Percentiles rank a stretch among this genome's conserved stretches.
These are phyloP conservation scores for Termitomyces sp. DNA, from an alignment of 768 basidiomycete species.

Conservation along the genomic window DNA sequence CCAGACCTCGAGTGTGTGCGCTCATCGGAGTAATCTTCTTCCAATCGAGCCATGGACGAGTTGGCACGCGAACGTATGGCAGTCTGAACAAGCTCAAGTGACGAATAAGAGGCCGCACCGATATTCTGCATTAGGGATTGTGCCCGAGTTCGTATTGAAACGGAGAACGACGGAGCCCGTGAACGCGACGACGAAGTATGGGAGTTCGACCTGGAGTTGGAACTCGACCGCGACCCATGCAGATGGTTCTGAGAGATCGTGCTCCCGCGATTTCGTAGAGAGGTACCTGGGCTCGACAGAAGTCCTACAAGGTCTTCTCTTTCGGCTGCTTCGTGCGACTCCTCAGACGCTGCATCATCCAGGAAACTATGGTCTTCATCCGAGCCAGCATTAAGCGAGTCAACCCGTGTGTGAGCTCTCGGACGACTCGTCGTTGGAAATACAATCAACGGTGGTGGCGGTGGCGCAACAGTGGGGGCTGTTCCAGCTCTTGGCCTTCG, in stretches of 20 bases:
- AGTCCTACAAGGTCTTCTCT: slow-evolving; percentile 61
- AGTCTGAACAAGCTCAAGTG: slow-evolving; percentile 51
- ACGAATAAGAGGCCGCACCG: slow-evolving; percentile 57
- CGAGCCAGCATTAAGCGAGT: slow-evolving; percentile 11
- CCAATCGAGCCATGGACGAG: slow-evolving; percentile 68
- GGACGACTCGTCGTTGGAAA: slow-evolving; percentile 27
- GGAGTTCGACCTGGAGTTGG: slow-evolving; percentile 30
- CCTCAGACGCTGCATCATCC: slow-evolving; percentile 45
- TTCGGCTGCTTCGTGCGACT: slow-evolving; percentile 58
- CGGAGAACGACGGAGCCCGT: slow-evolving; percentile 36
- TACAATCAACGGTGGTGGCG: slow-evolving; percentile 15
- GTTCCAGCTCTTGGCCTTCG: slow-evolving; percentile 30
- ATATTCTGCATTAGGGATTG: slow-evolving; percentile 68
- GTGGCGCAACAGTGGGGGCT: slow-evolving; percentile 27
- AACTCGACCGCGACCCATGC: slow-evolving; percentile 31
- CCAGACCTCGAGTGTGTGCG: slow-evolving; percentile 47
- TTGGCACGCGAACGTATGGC: slow-evolving; percentile 52
- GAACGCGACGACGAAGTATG: slow-evolving; percentile 40
- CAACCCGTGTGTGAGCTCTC: slow-evolving; percentile 12
- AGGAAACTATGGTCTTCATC: slow-evolving; percentile 27
- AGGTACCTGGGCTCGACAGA: slow-evolving; percentile 48
- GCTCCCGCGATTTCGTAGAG: slow-evolving; percentile 40
- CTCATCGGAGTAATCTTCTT: slow-evolving; percentile 46
- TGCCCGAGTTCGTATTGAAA: slow-evolving; percentile 59
- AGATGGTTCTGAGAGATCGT: slow-evolving; percentile 27